Evolutionary conservation across 2,329 filamentous ascomycete genomes (phyloP).

Genomic region (Trichoderma harzianum): DNA sequence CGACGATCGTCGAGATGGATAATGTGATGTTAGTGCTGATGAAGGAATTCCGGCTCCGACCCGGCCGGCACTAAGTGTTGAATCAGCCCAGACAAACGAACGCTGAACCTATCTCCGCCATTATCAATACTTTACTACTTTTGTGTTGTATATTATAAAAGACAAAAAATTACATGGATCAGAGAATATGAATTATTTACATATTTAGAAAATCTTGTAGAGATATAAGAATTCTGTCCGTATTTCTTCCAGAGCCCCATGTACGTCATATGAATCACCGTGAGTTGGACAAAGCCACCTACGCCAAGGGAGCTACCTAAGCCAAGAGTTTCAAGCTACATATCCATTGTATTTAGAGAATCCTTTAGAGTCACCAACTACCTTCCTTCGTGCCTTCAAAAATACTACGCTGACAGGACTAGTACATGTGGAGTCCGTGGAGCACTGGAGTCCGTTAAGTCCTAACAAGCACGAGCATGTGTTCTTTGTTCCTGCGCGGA

Average conservation of each 20-base stretch:
- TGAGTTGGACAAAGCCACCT: neutral
- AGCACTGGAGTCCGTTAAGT: neutral
- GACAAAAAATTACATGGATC: too few relatives aligned
- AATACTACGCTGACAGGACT: neutral
- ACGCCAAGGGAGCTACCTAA: neutral
- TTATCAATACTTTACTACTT: too few relatives aligned
- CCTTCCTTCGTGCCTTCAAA: neutral
- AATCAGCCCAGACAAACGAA: neutral
- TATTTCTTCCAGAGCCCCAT: neutral
- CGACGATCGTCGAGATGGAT: neutral
- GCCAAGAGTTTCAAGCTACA: neutral
- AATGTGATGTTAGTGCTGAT: neutral
- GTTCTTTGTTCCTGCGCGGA: neutral
- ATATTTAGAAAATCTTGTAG: too few relatives aligned
- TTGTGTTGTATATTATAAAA: too few relatives aligned
- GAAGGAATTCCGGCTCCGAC: neutral
- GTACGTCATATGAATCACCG: neutral
- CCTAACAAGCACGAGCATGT: neutral
- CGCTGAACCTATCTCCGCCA: fast-evolving
- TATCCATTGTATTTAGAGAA: neutral
- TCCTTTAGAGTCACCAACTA: neutral
- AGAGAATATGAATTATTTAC: neutral
- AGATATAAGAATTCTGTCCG: too few relatives aligned
- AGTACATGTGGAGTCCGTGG: neutral
- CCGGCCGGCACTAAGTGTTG: neutral